A percentile compares a stretch with the other conserved stretches of the same genome.
Conservation (phyloP, 768 basidiomycete species). For the Suillus alpinus region DNA sequence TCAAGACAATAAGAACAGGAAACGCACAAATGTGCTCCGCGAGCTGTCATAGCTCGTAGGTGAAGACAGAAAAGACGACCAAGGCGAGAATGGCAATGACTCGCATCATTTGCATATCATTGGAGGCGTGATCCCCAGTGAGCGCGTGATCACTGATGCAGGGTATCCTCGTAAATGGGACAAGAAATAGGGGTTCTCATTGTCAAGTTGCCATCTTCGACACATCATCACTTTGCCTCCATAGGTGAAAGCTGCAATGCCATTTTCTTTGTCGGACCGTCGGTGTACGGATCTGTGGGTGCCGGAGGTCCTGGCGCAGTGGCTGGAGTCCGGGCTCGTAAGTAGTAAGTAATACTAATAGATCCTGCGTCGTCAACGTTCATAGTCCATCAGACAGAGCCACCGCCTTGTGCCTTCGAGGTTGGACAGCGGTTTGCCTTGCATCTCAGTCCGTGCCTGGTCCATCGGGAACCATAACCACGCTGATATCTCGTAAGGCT, state of each 20-base stretch:
- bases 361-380: too few species aligned
- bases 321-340: not conserved
- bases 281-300: too few species aligned
- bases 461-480: not conserved
- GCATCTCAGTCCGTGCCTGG: not conserved
- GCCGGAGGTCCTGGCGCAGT: too few species aligned
- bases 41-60: not conserved
- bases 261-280: not conserved
- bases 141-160: too few species aligned
- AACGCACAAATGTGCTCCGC: not conserved
- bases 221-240: not conserved
- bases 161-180: not conserved
- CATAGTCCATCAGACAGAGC: not conserved
- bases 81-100: not conserved
- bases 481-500: not conserved
- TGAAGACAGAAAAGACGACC: not conserved
- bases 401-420: not conserved
- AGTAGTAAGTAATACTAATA: not conserved
- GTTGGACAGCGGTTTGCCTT: not conserved
- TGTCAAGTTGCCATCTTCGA: not conserved
- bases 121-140: not conserved
- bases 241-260: not conserved
- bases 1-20: not conserved
- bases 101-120: not conserved
- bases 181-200: not conserved